Evolutionary conservation across 495 filamentous ascomycete species (phyloP), one percentile per base, ranked within the genome.

Genomic region (Penicillium desertorum): DNA sequence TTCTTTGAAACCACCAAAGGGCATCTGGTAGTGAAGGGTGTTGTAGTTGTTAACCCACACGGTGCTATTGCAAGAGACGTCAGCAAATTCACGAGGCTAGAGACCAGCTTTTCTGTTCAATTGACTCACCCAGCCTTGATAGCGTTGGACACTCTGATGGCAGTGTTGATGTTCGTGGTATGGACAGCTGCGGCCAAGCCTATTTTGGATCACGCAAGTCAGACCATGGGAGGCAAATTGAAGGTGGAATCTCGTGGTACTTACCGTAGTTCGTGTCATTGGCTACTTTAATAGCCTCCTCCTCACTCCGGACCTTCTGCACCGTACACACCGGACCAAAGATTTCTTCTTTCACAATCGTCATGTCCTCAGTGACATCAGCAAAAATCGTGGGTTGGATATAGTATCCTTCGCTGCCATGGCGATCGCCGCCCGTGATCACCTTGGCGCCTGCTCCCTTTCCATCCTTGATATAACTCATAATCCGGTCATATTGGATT

Each of bases 321-420:
- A 96, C 88, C 45, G 87, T 84, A 74, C 86, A 88, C 45, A 96
- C 91, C 41, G 91, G 91, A 59, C 91, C 91, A 70, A 96, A 96
- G 70, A 96, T 92, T 73, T 96, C 91, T 70, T 95, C 91, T 76
- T 88, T 83, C 81, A 92, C 87, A 71, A 95, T 92, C 80, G 89
- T 90, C 90, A 95, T 95, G 71, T 92, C 78, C 52, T 82, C 74
- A 22, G 75, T 81, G 46, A 93, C 89, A 71, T 90, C 83, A 68
- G 81, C 84, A 81, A 95, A 95, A 73, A 95, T 92, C 58, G 91
- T 96, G 12, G 91, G 91, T 77, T 93, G 78, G 74, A 95, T 93
- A 75, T 91, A 96, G 81, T 88, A 94, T 66, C 91, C 91, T 70
- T 90, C 36, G 84, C 76, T 61, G 87, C 90, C 67, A 85, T 84